Evolutionary conservation across 441 rosid genomes (phyloP).

Genomic region (Breynia disticha): DNA sequence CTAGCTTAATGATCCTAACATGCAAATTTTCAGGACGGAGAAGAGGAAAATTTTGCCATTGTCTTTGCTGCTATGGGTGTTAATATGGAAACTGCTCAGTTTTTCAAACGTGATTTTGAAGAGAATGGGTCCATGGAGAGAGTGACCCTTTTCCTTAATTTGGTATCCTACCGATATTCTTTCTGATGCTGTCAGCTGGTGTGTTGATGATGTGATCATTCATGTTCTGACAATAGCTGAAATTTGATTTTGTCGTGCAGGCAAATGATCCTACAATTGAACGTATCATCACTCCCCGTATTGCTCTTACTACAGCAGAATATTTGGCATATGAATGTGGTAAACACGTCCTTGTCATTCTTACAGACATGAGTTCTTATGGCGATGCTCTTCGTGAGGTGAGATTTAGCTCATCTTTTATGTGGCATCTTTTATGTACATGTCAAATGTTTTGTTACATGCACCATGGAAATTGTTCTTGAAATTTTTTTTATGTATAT

Average conservation of each 20-base stretch:
- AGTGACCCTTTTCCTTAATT: slow-evolving; percentile 88
- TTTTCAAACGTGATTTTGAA: slow-evolving; percentile 98
- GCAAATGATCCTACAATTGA: slow-evolving; percentile 99
- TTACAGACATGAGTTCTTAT: slow-evolving; percentile 97
- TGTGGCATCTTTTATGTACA: neutral
- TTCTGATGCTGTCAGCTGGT: neutral
- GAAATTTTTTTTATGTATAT: too few relatives aligned
- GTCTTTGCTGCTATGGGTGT: slow-evolving; percentile 99
- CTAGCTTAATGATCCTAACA: neutral
- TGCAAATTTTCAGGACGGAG: slow-evolving; percentile 45
- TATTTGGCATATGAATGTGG: slow-evolving; percentile 98
- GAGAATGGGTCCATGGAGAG: slow-evolving; percentile 99
- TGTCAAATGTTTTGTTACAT: neutral
- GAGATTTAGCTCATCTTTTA: slow-evolving; percentile 11
- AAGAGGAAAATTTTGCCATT: slow-evolving; percentile 95
- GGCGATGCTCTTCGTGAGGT: slow-evolving; percentile 99
- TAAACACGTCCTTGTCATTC: slow-evolving; percentile 94
- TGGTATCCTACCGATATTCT: slow-evolving; percentile 35
- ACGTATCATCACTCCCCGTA: slow-evolving; percentile 90
- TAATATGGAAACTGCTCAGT: slow-evolving; percentile 99
- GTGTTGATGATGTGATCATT: slow-evolving; percentile 4
- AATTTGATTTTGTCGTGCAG: slow-evolving; percentile 28
- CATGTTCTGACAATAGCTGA: slow-evolving; percentile 2
- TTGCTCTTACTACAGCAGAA: slow-evolving; percentile 92
- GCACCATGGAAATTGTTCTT: too few relatives aligned